Evolutionary conservation across 1,139 yeast genomes (phyloP), one percentile per base, ranked within the genome.

Genomic region (Debaryomycetaceae sp.): DNA sequence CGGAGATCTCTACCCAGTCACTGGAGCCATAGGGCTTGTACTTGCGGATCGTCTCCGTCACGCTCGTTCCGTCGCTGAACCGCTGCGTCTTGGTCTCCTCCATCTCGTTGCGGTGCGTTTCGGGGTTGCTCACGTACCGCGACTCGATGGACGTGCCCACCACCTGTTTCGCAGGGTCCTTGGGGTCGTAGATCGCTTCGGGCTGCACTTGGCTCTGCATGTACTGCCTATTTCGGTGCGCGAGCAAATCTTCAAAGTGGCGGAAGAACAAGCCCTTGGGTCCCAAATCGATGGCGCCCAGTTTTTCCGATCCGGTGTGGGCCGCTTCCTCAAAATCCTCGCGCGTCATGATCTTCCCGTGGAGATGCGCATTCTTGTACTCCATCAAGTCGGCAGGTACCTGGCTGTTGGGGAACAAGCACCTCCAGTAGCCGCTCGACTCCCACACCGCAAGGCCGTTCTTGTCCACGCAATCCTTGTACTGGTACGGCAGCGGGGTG

Each of bases 381-480:
- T 43, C 43, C 40, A 62, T 49, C 15, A 51, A 38, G 27, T 51
- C 55, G 19, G 54, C 48, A 0, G 63, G 55, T 14, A 75, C 61
- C 22, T 55, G 60, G 13, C 65, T 49, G 34, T 65, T 63, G 18
- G 94, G 94, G 54, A 86, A 80, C 31, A 86, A 58, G 53, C 96
- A 86, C 44, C 86, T 68, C 95, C 95, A 86, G 50, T 74, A 68
- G 0, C 95, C 95, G 26, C 67, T 59, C 13, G 72, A 56, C 43
- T 81, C 90, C 94, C 95, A 86, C 6, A 76, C 74, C 1, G 83
- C 69, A 13, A 68, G 58, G 2, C 96, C 96, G 4, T 73, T 55
- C 27, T 68, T 59, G 20, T 68, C 68, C 43, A 67, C 44, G 49
- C 96, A 86, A 26, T 70, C 65, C 34, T 69, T 62, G 48, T 77